These are phyloP conservation scores for Beauveria scarabaeidicola DNA, from an alignment of 2,329 filamentous ascomycete species.

Conservation along the genomic window DNA sequence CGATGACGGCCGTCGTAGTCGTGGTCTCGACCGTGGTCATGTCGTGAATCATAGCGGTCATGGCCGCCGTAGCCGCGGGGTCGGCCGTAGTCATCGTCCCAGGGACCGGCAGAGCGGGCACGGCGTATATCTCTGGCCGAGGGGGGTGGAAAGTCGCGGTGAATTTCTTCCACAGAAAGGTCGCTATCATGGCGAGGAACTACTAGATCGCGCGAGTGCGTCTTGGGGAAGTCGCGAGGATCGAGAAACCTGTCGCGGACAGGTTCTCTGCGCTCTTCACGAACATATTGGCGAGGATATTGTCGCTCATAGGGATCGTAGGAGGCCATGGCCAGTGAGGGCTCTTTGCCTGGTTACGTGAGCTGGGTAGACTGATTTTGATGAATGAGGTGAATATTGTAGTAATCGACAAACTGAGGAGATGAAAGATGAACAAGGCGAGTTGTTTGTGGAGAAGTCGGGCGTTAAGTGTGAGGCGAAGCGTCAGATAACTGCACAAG, in stretches of 20 bases:
- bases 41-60: constrained; percentile 29
- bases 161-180: constrained; percentile 70
- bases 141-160: constrained; percentile 76
- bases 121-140: constrained; percentile 44
- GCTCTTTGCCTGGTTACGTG: not conserved
- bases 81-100: constrained; percentile 45
- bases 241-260: constrained; percentile 47
- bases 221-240: constrained; percentile 39
- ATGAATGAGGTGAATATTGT: not conserved
- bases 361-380: constrained; percentile 24
- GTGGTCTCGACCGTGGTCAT: constrained; percentile 23
- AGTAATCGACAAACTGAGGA: constrained; percentile 3
- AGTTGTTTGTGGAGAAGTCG: constrained; percentile 4
- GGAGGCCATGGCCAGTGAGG: constrained; percentile 27
- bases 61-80: constrained; percentile 39
- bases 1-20: constrained; percentile 36
- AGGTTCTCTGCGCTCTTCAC: constrained; percentile 45
- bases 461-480: constrained; percentile 8
- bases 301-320: constrained; percentile 50
- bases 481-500: constrained; percentile 7
- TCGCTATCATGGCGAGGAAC: constrained; percentile 63
- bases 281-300: constrained; percentile 42
- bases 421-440: not conserved
- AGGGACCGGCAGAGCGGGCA: constrained; percentile 55
- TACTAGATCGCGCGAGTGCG: constrained; percentile 44